Conservation (phyloP, 306 rosid genomes). For the Abrus precatorius region DNA sequence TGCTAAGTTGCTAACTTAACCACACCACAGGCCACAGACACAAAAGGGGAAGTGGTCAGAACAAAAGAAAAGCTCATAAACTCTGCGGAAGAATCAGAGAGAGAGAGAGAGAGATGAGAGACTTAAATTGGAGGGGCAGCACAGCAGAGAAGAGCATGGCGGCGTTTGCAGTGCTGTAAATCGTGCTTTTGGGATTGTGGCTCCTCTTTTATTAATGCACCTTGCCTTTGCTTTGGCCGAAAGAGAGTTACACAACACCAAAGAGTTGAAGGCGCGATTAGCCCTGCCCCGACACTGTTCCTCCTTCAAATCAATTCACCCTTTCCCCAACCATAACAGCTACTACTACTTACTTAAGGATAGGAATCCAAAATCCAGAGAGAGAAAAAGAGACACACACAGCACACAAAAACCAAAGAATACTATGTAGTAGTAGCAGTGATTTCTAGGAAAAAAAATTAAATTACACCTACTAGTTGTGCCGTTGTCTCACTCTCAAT, state of each 20-base stretch:
- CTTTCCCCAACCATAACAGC: constrained; percentile 41
- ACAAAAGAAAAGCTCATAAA: constrained; percentile 43
- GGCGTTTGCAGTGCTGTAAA: constrained; percentile 79
- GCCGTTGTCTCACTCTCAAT: constrained; percentile 7
- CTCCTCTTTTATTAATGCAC: constrained; percentile 54
- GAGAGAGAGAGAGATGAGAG: constrained; percentile 39
- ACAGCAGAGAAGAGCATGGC: constrained; percentile 72
- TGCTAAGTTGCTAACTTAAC: constrained; percentile 40
- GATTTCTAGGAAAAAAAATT: not conserved
- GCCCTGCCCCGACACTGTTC: constrained; percentile 53
- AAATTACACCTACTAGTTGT: not conserved
- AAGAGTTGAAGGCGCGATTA: constrained; percentile 56
- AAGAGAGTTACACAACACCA: not conserved
- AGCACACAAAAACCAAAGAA: constrained; percentile 1
- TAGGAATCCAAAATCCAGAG: not conserved
- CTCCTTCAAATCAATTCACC: not conserved
- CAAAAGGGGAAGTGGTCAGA: constrained; percentile 58
- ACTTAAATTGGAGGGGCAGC: constrained; percentile 65
- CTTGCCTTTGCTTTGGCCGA: constrained; percentile 11
- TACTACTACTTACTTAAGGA: not conserved
- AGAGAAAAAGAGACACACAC: constrained; percentile 12
- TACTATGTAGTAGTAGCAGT: not conserved
- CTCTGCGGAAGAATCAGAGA: constrained; percentile 41
- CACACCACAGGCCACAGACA: constrained; percentile 46
- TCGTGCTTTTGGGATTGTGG: constrained; percentile 48